Base-by-base conservation (phyloP, 179 eudicot species). In the Drosera spatulata region DNA sequence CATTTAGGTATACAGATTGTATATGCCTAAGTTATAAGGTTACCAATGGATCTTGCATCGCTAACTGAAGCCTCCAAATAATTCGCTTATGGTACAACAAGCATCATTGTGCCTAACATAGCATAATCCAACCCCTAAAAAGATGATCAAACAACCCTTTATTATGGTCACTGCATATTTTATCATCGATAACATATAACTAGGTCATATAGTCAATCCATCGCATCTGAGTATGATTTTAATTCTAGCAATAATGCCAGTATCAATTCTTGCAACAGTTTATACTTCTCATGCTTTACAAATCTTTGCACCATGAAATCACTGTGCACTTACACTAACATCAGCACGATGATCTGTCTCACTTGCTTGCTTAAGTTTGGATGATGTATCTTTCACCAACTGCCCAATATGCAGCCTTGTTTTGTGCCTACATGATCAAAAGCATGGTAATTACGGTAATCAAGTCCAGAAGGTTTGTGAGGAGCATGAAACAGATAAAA, bases 351-450 rank as follows among this genome's bases (percentile, higher is more conserved):
- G 84, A 71, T 90, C 95, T 6, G 75, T 68, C 53, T 90, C 93
- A 67, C 93, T 90, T 51, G 90, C 97, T 83, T 85, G 83, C 80
- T 87, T 90, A 59, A 90, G 95, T 77, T 83, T 87, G 55, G 76
- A 87, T 45, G 96, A 87, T 51, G 97, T 87, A 69, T 88, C 96
- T 75, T 90, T 90, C 55, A 90, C 93, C 72, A 90, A 62, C 60
- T 90, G 86, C 64, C 93, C 95, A 75, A 90, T 83, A 69, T 85
- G 87, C 59, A 87, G 65, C 74, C 95, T 79, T 64, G 97, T 81
- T 76, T 90, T 90, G 77, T 80, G 97, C 79, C 97, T 90, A 76
- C 22, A 2, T n/a, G 56, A 38, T 33, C 7, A 41, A 7, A 55
- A 55, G 33, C 7, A 1, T 22, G 33, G 33, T 22, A 22, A 22